Percentiles rank a stretch among this genome's conserved stretches.
Evolutionary conservation across 2,329 filamentous ascomycete genomes (phyloP).

Genomic region (Drechslera avenae): DNA sequence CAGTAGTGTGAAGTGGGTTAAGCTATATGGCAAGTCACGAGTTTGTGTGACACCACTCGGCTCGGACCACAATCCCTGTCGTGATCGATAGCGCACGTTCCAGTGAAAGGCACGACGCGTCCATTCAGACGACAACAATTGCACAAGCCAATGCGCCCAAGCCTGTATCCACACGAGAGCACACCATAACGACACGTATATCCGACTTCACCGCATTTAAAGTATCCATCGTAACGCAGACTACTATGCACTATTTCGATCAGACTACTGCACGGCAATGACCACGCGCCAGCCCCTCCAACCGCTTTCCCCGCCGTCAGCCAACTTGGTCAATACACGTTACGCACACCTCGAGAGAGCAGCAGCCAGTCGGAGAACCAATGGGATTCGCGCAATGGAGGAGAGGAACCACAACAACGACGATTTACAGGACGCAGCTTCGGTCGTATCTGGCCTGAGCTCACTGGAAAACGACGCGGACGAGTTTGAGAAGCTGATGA

Average conservation of each 20-base stretch:
- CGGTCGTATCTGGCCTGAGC: constrained; percentile 43
- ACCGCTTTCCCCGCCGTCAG: constrained; percentile 38
- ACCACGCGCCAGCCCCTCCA: constrained; percentile 44
- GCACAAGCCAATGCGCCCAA: constrained; percentile 15
- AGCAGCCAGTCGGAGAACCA: constrained; percentile 20
- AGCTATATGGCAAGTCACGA: neutral
- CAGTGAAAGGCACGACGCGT: constrained; percentile 32
- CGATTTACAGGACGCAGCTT: constrained; percentile 21
- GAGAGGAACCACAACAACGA: constrained; percentile 12
- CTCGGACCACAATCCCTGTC: constrained; percentile 16
- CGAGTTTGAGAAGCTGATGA: constrained; percentile 53
- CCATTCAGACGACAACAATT: constrained; percentile 24
- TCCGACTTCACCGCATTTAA: neutral
- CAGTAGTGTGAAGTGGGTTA: neutral
- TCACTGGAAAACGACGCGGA: constrained; percentile 50
- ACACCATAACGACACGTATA: constrained; percentile 5
- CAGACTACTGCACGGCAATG: constrained; percentile 28
- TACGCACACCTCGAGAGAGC: constrained; percentile 26
- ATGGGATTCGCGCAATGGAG: constrained; percentile 31
- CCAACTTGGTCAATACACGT: constrained; percentile 32
- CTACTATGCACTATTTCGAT: constrained; percentile 23
- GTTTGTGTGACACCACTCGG: neutral
- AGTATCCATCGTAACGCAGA: neutral
- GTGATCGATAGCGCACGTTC: constrained; percentile 25
- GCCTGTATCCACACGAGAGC: constrained; percentile 3